Conservation (phyloP, 1,139 yeast genomes). For the Protomyces arabidopsidicola region DNA sequence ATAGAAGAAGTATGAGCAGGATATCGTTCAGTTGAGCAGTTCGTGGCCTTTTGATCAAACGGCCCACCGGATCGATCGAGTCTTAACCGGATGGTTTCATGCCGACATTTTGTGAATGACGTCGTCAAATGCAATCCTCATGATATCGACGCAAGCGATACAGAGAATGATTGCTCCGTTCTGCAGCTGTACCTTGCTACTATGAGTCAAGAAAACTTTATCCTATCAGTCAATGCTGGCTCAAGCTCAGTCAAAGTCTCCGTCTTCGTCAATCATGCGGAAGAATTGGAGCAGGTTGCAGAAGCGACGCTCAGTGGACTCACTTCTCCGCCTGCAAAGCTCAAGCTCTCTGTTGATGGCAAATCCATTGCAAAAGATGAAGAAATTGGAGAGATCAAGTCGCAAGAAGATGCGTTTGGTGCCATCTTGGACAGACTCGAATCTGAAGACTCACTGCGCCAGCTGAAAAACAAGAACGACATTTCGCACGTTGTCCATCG, state of each 20-base stretch:
- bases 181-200: neutral
- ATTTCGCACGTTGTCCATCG: constrained; percentile 31
- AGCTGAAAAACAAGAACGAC: constrained; percentile 27
- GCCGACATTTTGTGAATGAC: neutral
- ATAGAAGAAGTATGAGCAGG: neutral
- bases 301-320: constrained; percentile 31
- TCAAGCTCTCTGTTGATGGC: constrained; percentile 27
- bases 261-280: constrained; percentile 21
- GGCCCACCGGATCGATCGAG: neutral
- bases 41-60: neutral
- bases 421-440: constrained; percentile 26
- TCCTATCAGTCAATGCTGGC: constrained; percentile 33
- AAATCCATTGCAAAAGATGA: constrained; percentile 21
- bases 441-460: constrained; percentile 8
- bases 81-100: neutral
- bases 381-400: constrained; percentile 28
- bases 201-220: neutral
- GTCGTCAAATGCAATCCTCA: neutral
- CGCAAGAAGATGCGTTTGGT: constrained; percentile 31
- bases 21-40: neutral
- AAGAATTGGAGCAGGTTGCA: constrained; percentile 27
- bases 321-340: constrained; percentile 30
- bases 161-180: neutral
- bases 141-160: no score
- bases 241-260: constrained; percentile 34